These are phyloP conservation scores for Coemansia sp. DNA, from an alignment of 192 early-diverging fungal genomes.

Conservation along the genomic window DNA sequence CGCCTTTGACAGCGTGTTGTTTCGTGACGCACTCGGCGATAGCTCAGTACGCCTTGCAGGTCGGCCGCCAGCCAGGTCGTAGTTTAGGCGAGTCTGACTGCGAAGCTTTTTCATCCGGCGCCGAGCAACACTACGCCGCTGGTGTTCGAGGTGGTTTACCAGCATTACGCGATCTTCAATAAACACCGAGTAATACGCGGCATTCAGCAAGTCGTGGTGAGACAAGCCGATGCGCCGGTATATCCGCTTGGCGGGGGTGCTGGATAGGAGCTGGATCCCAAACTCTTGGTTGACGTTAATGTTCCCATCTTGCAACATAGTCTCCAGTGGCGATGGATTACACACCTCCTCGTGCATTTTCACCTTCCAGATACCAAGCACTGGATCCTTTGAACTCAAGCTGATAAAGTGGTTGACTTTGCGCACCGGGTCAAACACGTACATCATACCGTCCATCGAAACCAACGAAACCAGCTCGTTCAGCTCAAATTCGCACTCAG, in stretches of 20 bases:
- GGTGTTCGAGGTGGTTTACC: conserved; percentile 34
- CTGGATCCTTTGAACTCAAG: conserved; percentile 41
- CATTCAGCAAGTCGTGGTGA: conserved; percentile 38
- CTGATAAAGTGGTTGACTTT: conserved; percentile 47
- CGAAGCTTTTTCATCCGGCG: conserved; percentile 15
- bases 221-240: conserved; percentile 50
- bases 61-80: conserved; percentile 12
- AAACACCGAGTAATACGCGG: conserved; percentile 37
- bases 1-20: conserved; percentile 20
- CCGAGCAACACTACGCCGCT: conserved; percentile 20
- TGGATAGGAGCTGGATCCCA: conserved; percentile 18
- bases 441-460: conserved; percentile 52
- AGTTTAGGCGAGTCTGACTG: conserved; percentile 15
- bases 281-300: conserved; percentile 5
- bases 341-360: conserved; percentile 55
- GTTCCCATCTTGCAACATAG: conserved; percentile 18
- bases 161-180: conserved; percentile 41
- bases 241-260: conserved; percentile 36
- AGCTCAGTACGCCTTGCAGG: conserved; percentile 9
- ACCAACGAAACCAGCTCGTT: conserved; percentile 51
- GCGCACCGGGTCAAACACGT: conserved; percentile 46
- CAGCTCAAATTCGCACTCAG: conserved; percentile 18
- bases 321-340: conserved; percentile 33
- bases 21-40: conserved; percentile 15
- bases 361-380: conserved; percentile 55